Evolutionary conservation across 2,329 filamentous ascomycete species (phyloP), one percentile per base, ranked within the genome.

Genomic region (Aspergillus tanneri): DNA sequence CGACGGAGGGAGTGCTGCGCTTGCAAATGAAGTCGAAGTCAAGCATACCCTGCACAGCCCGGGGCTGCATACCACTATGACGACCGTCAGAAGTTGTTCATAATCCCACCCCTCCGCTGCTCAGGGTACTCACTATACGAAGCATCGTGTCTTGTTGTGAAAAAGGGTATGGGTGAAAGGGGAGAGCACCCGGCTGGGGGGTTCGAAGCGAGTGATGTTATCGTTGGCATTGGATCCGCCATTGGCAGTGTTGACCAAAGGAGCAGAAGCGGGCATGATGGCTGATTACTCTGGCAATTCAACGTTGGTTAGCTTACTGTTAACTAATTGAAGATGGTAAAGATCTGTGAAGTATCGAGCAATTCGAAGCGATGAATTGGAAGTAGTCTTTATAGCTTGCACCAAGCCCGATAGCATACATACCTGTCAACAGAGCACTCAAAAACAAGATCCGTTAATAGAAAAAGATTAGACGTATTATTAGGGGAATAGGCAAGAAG

Each of bases 1-100:
- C 93, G 50, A 99, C 93, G 50, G 93, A 99, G 58, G 93, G 93
- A 52, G 88, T 95, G 71, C 85, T 83, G 68, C 93, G 89, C 85
- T 97, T 97, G 90, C 93, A 99, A 79, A 99, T 99, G 83, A 97
- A 99, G 82, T 99, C 93, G 74, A 99, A 99, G 77, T 99, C 93
- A 72, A 99, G 88, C 87, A 91, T 91, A 72, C 87, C 87, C 78
- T 91, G 88, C 60, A 91, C 88, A 63, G 88, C 88, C 74, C 91
- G 86, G 69, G 93, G 92, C 80, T 99, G 93, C 70, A 99, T 89
- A 74, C 93, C 93, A 78, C 82, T 85, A 64, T 42, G 14, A 38
- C 28, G 11, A 8, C 22, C 8, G 53, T 64, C 49, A 60, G 51
- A 34, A 5, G 28, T 8, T 18, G 34, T 28, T 10, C 27, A 6